Conservation (phyloP, 495 filamentous ascomycete species). For the Penicillium paradoxum region DNA sequence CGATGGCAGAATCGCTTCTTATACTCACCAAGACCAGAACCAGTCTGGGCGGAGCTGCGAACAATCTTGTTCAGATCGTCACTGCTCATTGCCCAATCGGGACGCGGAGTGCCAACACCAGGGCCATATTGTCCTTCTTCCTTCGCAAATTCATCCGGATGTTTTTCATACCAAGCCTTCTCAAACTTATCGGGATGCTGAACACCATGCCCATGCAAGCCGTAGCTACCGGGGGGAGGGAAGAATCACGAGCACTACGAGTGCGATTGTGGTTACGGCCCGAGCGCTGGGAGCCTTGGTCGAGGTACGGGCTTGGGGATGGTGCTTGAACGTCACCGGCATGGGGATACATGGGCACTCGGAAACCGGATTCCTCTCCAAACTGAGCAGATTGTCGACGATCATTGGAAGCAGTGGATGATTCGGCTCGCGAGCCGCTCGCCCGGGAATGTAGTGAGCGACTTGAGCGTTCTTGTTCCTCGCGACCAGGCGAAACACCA, state of each 20-base stretch:
- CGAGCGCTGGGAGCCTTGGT: constrained; percentile 48
- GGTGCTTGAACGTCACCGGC: constrained; percentile 97
- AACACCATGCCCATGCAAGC: constrained; percentile 78
- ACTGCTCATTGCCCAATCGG: constrained; percentile 84
- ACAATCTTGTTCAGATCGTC: constrained; percentile 91
- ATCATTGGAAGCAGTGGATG: constrained; percentile 45
- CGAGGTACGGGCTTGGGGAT: constrained; percentile 64
- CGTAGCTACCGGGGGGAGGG: constrained; percentile 74
- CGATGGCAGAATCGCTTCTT: not conserved
- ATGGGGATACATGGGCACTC: constrained; percentile 90
- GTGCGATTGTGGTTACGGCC: constrained; percentile 65
- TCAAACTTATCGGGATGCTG: constrained; percentile 67
- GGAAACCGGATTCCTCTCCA: constrained; percentile 78
- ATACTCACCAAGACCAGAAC: constrained; percentile 58
- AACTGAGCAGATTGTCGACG: constrained; percentile 46
- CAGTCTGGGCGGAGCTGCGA: constrained; percentile 59
- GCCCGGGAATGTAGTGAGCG: constrained; percentile 41
- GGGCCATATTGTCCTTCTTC: constrained; percentile 70
- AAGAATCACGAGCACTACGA: constrained; percentile 54
- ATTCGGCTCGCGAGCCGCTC: constrained; percentile 50
- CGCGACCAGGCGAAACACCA: constrained; percentile 45
- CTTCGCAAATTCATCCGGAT: constrained; percentile 69
- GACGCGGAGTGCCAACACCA: constrained; percentile 58
- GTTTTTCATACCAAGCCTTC: constrained; percentile 84
- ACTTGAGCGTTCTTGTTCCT: constrained; percentile 59